Conservation (phyloP, 805 yeast genomes). For the Teunomyces pallodes region DNA sequence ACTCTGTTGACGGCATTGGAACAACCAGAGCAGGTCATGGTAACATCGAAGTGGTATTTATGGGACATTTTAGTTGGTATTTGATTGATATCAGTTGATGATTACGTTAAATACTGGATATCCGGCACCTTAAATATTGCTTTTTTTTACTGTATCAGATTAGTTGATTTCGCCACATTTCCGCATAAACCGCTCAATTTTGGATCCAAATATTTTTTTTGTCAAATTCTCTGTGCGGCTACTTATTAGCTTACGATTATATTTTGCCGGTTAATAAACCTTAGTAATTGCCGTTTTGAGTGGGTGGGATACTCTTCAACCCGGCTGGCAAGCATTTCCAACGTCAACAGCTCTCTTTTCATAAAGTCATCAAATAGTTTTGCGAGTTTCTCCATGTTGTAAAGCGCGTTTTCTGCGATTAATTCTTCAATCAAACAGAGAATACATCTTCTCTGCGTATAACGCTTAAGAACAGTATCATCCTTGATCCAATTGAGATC, state of each 20-base stretch:
- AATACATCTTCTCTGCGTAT: background rate
- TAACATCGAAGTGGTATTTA: conserved; percentile 76
- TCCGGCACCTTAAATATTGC: conserved; percentile 1
- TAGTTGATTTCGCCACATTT: background rate
- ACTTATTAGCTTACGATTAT: background rate
- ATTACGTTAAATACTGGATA: background rate
- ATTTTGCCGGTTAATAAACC: conserved; percentile 1
- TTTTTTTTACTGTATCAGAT: background rate
- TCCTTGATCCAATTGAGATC: conserved; percentile 3
- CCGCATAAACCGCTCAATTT: background rate
- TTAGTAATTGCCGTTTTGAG: background rate
- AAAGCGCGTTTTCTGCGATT: background rate
- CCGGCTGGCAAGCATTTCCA: background rate
- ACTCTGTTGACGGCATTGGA: conserved; percentile 83
- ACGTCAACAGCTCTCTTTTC: background rate
- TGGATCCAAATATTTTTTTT: background rate
- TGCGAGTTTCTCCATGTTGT: background rate
- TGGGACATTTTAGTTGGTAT: conserved; percentile 41
- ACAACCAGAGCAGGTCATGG: conserved; percentile 88
- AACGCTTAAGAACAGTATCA: background rate
- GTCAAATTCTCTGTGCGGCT: background rate
- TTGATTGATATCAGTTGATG: background rate
- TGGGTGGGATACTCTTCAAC: conserved; percentile 1
- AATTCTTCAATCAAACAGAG: conserved; percentile 2
- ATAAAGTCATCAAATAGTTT: conserved; percentile 1